Evolutionary conservation across 805 yeast genomes (phyloP), one percentile per base, ranked within the genome.

Genomic region (Sugiyamaella smithiae): DNA sequence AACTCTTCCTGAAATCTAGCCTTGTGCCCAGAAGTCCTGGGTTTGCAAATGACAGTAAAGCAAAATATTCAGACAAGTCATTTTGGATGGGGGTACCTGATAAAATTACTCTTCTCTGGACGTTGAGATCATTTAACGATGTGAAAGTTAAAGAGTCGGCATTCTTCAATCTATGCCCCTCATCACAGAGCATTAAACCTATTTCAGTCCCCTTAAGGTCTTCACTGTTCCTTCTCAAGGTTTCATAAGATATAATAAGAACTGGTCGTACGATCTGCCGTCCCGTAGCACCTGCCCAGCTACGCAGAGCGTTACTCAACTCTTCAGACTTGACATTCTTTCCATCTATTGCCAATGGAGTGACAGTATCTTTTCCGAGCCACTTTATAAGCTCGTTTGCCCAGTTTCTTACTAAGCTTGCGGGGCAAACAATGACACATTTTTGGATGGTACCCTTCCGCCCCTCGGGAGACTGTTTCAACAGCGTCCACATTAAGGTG

Each of bases 21-120:
- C 95, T 77, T 1, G 96, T 74, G 0, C 99, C 99, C 40, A 93
- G 69, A 32, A 88, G 76, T 0, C 96, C 96, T 0, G 99, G 99
- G 63, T 91, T 93, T 6, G 98, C 95, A 70, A 91, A 91, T 59
- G 83, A 87, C 52, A 93, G 71, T 44, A 91, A 69, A 1, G 98
- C 87, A 62, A 89, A 93, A 68, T 91, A 91, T 67, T 91, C 99
- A 0, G 96, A 84, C 29, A 91, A 72, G 69, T 91, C 98, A 60
- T 91, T 91, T 66, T 91, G 99, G 55, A 91, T 90, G 0, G 99
- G 99, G 0, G 99, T 91, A 32, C 99, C 99, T 1, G 97, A 88
- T 19, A 91, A 69, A 55, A 91, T 91, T 5, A 91, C 97, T 50
- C 99, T 75, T 60, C 99, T 74, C 43, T 84, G 81, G 63, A 96